These are phyloP conservation scores for Alternaria novae-zelandiae DNA, from an alignment of 2,329 filamentous ascomycete genomes.

Conservation along the genomic window DNA sequence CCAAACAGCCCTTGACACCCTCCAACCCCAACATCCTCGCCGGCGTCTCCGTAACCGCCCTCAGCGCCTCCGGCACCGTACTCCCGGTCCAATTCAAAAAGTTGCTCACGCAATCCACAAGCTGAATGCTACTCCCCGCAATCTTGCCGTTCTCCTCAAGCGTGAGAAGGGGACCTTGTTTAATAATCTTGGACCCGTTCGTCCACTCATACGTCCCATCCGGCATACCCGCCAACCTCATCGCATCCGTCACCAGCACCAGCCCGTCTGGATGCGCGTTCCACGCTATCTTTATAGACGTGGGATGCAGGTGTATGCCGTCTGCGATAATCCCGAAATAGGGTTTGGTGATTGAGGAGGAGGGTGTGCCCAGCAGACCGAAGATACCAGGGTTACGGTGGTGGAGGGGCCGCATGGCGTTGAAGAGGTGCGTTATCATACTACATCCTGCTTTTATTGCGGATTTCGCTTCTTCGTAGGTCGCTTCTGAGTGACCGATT, in stretches of 20 bases:
- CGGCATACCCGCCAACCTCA: slow-evolving; percentile 82
- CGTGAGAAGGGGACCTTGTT: slow-evolving; percentile 74
- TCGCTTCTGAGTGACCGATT: slow-evolving; percentile 86
- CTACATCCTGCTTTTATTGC: slow-evolving; percentile 75
- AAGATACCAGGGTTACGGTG: slow-evolving; percentile 92
- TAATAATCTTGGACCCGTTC: slow-evolving; percentile 71
- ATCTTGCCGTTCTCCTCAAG: slow-evolving; percentile 74
- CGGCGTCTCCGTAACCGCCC: slow-evolving; percentile 76
- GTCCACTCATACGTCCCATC: slow-evolving; percentile 88
- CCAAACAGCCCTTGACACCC: slow-evolving; percentile 67
- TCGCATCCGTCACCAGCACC: slow-evolving; percentile 90
- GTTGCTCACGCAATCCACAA: slow-evolving; percentile 85
- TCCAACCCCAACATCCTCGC: slow-evolving; percentile 76
- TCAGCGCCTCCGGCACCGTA: slow-evolving; percentile 70
- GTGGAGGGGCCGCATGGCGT: slow-evolving; percentile 88
- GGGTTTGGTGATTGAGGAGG: slow-evolving; percentile 58
- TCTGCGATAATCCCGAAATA: slow-evolving; percentile 92
- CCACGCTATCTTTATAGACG: slow-evolving; percentile 87
- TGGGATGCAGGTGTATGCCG: slow-evolving; percentile 87
- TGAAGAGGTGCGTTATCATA: slow-evolving; percentile 95
- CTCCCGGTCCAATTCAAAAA: slow-evolving; percentile 77
- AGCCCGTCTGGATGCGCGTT: slow-evolving; percentile 84
- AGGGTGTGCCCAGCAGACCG: slow-evolving; percentile 71
- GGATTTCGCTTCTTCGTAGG: slow-evolving; percentile 78
- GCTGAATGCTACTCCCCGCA: slow-evolving; percentile 66